These are phyloP conservation scores for Penicillium paxilli DNA, from an alignment of 495 filamentous ascomycete genomes.

Conservation along the genomic window DNA sequence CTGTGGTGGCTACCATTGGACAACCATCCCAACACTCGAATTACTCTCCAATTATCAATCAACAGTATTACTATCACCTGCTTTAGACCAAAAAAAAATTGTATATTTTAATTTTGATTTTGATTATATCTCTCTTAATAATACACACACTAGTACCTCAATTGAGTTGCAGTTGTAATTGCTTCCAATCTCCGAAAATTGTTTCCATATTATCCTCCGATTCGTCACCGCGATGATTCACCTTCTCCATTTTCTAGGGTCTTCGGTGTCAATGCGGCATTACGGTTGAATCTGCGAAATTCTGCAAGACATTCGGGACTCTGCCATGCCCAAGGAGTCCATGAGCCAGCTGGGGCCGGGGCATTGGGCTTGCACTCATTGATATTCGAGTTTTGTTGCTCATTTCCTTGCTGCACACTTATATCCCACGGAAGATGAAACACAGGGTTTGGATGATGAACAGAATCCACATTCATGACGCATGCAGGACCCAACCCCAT, in stretches of 20 bases:
- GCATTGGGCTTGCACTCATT: background rate
- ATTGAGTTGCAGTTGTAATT: no score
- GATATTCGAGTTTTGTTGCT: background rate
- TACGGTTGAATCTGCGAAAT: slow-evolving; percentile 1
- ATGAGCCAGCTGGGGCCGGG: background rate
- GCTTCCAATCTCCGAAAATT: background rate
- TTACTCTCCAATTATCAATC: no score
- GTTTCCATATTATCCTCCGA: background rate
- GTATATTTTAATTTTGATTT: no score
- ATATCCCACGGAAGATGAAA: slow-evolving; percentile 1
- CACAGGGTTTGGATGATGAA: background rate
- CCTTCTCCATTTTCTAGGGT: background rate
- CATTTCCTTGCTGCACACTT: background rate
- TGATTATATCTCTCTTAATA: no score
- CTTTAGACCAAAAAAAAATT: no score
- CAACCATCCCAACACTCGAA: background rate
- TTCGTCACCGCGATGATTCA: background rate
- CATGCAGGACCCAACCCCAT: slow-evolving; percentile 9
- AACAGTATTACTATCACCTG: no score
- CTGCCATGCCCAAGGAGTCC: slow-evolving; percentile 17
- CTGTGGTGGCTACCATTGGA: background rate
- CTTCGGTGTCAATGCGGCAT: background rate
- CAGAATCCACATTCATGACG: background rate
- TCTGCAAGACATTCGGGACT: slow-evolving; percentile 20
- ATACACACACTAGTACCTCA: no score